A percentile compares a stretch with the other conserved stretches of the same genome.
phyloP scores from a whole-genome alignment of 2,329 filamentous ascomycete genomes.

The Sclerotinia glacialis region DNA sequence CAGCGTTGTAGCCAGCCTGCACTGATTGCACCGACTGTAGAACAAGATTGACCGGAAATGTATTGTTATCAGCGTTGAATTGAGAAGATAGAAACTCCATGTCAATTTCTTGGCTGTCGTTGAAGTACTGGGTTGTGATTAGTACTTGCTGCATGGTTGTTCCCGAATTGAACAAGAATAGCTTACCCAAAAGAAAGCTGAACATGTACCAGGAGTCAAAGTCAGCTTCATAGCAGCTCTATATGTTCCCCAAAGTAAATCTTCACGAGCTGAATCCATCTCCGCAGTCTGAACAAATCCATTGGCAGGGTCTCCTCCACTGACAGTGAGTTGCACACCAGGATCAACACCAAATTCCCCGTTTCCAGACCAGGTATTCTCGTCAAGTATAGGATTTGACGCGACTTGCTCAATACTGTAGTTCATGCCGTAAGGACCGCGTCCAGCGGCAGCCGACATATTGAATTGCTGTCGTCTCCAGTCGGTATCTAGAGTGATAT shows the following conservation, averaged over 20 bases:
- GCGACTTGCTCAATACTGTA: conserved; percentile 58
- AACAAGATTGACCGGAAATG: conserved; percentile 69
- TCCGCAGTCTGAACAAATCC: conserved; percentile 62
- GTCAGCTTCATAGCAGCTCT: conserved; percentile 61
- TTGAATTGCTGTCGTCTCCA: conserved; percentile 70
- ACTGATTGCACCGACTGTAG: conserved; percentile 64
- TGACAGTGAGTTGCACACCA: conserved; percentile 58
- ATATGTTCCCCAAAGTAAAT: conserved; percentile 69
- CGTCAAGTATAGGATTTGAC: conserved; percentile 48
- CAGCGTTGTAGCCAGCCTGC: conserved; percentile 60
- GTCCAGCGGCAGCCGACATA: conserved; percentile 53
- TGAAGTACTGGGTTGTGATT: conserved; percentile 58
- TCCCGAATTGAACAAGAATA: not conserved
- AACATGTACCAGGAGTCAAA: conserved; percentile 55
- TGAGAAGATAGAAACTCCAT: conserved; percentile 73
- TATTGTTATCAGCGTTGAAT: conserved; percentile 50
- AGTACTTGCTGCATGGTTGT: not conserved
- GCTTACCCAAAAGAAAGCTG: conserved; percentile 74
- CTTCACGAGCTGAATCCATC: conserved; percentile 56
- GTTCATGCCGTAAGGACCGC: conserved; percentile 62
- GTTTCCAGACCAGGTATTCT: conserved; percentile 45
- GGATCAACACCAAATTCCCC: conserved; percentile 46
- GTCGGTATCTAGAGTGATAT: conserved; percentile 51
- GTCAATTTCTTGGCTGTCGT: conserved; percentile 77
- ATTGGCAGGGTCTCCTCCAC: conserved; percentile 43